Base-by-base conservation (phyloP, 2,329 filamentous ascomycete species). In the Penicillium oxalicum region DNA sequence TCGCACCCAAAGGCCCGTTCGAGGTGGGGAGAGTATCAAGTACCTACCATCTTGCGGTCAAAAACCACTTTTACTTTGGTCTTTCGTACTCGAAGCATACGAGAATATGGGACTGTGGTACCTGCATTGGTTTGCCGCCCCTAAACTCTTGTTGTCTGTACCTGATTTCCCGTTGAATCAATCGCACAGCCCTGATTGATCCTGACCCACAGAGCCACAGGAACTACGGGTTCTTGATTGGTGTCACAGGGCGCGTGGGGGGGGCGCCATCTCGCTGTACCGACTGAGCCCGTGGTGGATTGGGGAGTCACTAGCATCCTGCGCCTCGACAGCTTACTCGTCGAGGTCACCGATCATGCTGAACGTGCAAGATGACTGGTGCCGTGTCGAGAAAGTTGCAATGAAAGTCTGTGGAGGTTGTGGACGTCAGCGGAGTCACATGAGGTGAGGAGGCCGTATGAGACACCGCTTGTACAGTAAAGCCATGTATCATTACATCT, bases 251-350 rank as follows among this genome's bases (percentile, higher is more conserved):
- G 48, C 50, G 45, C 40, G 39, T 44, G 44, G 34, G 44, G 29
- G 29, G 37, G 28, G 12, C 37, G 32, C 38, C 32, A 47, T 54
- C 47, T 56, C 42, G 41, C 38, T 25, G 43, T 56, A 45, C 52
- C 47, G 37, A 49, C 36, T 27, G 47, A 35, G 46, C 40, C 35
- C 27, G 40, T 42, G 40, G 54, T 54, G 52, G 53, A 48, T 55
- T 56, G 50, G 38, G 26, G 24, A 43, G 45, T 40, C 52, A 36
- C 54, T 56, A 56, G 51, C 25, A 42, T 9, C 3, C 6, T 44
- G 54, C 50, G 54, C 34, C 47, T 51, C 18, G 25, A 36, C 44
- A 35, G 40, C 46, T 38, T 47, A 49, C 49, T 50, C 52, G 54
- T 56, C 40, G 47, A 4, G 40, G 35, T n/a, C 9, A 28, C 4